These are phyloP conservation scores for Debaryomyces tyrocola DNA, from an alignment of 805 yeast genomes.

Conservation along the genomic window DNA sequence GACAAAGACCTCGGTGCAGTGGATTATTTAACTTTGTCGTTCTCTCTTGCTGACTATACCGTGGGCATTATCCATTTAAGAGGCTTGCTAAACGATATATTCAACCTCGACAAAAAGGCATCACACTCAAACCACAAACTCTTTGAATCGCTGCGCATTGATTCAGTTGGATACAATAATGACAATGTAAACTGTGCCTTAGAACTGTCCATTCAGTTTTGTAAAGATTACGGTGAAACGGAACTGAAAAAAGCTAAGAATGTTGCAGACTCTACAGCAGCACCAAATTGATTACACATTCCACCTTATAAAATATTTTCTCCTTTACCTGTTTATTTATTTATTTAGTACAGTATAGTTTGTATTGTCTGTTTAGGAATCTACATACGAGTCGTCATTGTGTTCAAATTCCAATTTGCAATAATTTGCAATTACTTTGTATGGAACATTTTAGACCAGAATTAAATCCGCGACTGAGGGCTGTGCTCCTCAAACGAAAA, in stretches of 20 bases:
- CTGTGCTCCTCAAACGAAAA: too few relatives aligned
- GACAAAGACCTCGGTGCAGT: constrained; percentile 1
- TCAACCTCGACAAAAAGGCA: constrained; percentile 7
- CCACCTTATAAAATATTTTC: too few relatives aligned
- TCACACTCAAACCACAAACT: constrained; percentile 1
- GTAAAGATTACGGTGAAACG: constrained; percentile 2
- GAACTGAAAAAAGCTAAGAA: not conserved
- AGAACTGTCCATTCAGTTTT: constrained; percentile 5
- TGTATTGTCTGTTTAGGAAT: too few relatives aligned
- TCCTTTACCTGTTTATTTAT: too few relatives aligned
- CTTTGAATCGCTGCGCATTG: not conserved
- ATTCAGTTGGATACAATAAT: not conserved
- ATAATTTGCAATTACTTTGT: too few relatives aligned
- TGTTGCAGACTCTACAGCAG: too few relatives aligned
- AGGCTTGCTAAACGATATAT: constrained; percentile 20
- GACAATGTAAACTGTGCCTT: constrained; percentile 3
- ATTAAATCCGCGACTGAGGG: too few relatives aligned
- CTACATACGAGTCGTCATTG: too few relatives aligned
- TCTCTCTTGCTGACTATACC: constrained; percentile 34
- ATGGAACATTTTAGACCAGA: too few relatives aligned
- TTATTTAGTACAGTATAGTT: too few relatives aligned
- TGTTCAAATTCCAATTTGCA: too few relatives aligned
- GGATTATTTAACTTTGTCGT: constrained; percentile 31
- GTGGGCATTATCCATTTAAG: constrained; percentile 33
- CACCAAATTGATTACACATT: too few relatives aligned